Evolutionary conservation across 495 filamentous ascomycete species (phyloP).

Genomic region (Podospora anserina): DNA sequence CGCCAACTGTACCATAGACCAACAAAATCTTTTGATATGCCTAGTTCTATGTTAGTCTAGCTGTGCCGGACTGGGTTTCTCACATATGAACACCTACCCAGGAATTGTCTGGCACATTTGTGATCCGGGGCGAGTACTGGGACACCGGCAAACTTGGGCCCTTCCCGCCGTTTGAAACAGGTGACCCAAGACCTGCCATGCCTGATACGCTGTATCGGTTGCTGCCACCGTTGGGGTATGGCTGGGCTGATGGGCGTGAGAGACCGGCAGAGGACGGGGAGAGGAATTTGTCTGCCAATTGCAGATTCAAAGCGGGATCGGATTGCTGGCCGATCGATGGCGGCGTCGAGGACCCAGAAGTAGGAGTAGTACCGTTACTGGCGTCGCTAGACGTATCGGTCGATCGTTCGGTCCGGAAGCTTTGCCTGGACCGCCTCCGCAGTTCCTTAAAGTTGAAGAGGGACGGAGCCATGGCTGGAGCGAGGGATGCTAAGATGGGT

Average conservation of each 20-base stretch:
- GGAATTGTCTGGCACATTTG: constrained; percentile 72
- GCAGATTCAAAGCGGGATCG: constrained; percentile 48
- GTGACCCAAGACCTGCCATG: constrained; percentile 53
- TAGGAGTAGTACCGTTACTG: constrained; percentile 43
- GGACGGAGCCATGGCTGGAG: constrained; percentile 47
- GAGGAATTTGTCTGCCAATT: constrained; percentile 40
- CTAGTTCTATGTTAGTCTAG: constrained; percentile 39
- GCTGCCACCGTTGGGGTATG: constrained; percentile 33
- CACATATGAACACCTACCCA: constrained; percentile 56
- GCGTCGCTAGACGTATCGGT: constrained; percentile 52
- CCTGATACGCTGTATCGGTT: constrained; percentile 51
- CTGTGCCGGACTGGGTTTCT: background rate
- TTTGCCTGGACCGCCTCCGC: constrained; percentile 68
- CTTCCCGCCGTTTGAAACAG: constrained; percentile 49
- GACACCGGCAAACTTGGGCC: constrained; percentile 59
- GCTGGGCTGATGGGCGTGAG: constrained; percentile 44
- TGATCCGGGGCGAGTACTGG: constrained; percentile 71
- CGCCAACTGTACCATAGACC: constrained; percentile 74
- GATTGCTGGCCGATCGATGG: constrained; percentile 44
- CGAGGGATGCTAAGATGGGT: background rate
- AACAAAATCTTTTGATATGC: constrained; percentile 87
- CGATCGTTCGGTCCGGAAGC: constrained; percentile 56
- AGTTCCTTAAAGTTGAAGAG: constrained; percentile 71
- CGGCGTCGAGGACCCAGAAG: constrained; percentile 45
- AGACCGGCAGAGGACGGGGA: constrained; percentile 28